Evolutionary conservation across 306 rosid genomes (phyloP), one percentile per base, ranked within the genome.

Genomic region (Quercus glauca): DNA sequence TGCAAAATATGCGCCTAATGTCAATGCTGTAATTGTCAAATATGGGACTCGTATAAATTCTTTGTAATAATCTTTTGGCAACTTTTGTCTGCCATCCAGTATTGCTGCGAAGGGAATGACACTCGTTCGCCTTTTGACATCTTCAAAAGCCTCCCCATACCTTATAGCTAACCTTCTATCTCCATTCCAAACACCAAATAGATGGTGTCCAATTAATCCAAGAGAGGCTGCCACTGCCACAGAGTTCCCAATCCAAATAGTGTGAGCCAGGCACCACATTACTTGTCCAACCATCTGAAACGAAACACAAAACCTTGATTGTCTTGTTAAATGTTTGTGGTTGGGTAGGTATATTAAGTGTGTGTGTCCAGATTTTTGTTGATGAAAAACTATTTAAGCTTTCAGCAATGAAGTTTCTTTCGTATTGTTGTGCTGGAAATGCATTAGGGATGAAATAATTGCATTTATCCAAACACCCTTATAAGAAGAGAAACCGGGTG

Each of bases 111-210:
- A 95, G 2, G 99, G 99, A 53, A 95, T 26, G 64, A 91, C 33
- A 59, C 98, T 92, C 13, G 99, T 95, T 86, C 92, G 84, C 26
- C 73, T 76, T 84, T 89, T 95, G 43, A 95, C 91, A 0, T 51
- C 77, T 67, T 92, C 93, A 73, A 92, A 95, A 67, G 78, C 83
- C n/a, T 89, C 75, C 5, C 99, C 98, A 4, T 86, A 89, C 81
- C 89, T 86, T 58, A 51, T 57, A 3, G 93, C 90, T 12, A 92
- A 80, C 71, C 95, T 83, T 83, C 94, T 86, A 79, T 95, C 99
- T 45, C 99, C 99, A 60, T 95, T 95, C 99, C 99, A 94, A 53
- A 86, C 97, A 72, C 98, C 98, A 37, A 92, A 95, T 28, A 95
- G 82, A 86, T 94, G 99, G 70, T 95, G 99, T 25, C 88, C 98